Percentiles rank a stretch among this genome's conserved stretches.
Conservation (phyloP, 2,329 filamentous ascomycete genomes). For the Leptographium flavum region DNA sequence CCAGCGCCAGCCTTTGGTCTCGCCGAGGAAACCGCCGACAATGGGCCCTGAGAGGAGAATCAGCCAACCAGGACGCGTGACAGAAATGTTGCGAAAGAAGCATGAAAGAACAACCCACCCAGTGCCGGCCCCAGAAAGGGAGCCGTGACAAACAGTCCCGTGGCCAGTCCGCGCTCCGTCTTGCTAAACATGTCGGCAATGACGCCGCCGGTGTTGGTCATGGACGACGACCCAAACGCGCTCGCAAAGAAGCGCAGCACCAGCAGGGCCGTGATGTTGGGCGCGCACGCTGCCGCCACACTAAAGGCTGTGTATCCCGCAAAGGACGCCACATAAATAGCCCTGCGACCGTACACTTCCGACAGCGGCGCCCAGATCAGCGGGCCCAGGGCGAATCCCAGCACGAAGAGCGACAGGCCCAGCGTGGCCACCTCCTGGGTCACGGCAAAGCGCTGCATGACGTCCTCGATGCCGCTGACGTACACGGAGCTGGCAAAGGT, state of each 20-base stretch:
- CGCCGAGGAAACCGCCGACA: conserved; percentile 17
- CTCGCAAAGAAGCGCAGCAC: conserved; percentile 55
- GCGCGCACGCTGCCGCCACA: neutral
- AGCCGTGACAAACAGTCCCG: conserved; percentile 60
- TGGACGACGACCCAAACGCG: conserved; percentile 42
- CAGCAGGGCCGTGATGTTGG: conserved; percentile 42
- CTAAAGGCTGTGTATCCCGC: conserved; percentile 4
- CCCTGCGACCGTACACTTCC: conserved; percentile 8
- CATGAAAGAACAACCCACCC: no score
- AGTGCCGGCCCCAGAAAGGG: conserved; percentile 76
- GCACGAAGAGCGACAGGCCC: conserved; percentile 36
- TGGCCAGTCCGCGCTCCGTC: conserved; percentile 35
- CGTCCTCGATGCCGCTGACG: neutral
- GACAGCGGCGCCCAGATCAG: conserved; percentile 35
- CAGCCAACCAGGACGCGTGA: no score
- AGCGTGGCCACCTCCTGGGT: conserved; percentile 1
- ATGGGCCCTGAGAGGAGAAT: conserved; percentile 38
- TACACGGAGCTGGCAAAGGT: conserved; percentile 1
- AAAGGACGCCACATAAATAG: conserved; percentile 2
- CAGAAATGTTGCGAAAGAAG: no score
- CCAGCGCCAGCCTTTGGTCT: conserved; percentile 18
- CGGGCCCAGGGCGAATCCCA: conserved; percentile 43
- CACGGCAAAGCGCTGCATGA: neutral
- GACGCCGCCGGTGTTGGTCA: conserved; percentile 48
- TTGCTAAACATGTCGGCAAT: conserved; percentile 49